A percentile compares a stretch with the other conserved stretches of the same genome.
Conservation (phyloP, 2,329 filamentous ascomycete genomes). For the Bipolaris cookei region DNA sequence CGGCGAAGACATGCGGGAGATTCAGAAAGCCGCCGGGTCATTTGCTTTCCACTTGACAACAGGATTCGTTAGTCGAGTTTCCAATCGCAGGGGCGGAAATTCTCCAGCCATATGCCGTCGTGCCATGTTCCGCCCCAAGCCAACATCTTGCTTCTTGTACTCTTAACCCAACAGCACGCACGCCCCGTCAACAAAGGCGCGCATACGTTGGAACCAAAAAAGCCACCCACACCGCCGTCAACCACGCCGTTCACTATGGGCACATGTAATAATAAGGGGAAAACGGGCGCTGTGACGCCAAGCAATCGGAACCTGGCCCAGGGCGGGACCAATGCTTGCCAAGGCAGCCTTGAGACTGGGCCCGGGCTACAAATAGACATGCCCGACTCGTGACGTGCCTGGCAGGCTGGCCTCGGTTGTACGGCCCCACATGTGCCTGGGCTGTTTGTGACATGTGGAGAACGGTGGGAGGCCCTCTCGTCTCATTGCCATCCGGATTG, state of each 20-base stretch:
- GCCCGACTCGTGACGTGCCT: background rate
- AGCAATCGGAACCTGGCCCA: background rate
- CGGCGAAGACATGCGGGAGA: background rate
- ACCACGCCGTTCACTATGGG: background rate
- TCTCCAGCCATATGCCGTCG: background rate
- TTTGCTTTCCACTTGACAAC: background rate
- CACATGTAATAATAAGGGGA: slow-evolving; percentile 6
- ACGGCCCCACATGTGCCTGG: background rate
- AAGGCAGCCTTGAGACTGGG: slow-evolving; percentile 5
- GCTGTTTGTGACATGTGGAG: background rate
- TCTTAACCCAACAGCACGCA: background rate
- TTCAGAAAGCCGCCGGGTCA: too few species aligned
- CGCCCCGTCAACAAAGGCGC: background rate
- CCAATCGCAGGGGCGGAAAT: background rate
- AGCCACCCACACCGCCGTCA: too few species aligned
- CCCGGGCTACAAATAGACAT: slow-evolving; percentile 7
- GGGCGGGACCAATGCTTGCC: slow-evolving; percentile 11
- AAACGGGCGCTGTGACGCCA: slow-evolving; percentile 1
- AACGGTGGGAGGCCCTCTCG: background rate
- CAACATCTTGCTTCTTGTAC: background rate
- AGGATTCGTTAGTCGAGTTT: background rate
- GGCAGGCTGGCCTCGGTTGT: background rate
- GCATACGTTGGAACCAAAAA: background rate
- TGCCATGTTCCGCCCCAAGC: background rate
- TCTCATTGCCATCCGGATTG: too few species aligned